Evolutionary conservation across 257 asterid genomes (phyloP), one percentile per base, ranked within the genome.

Genomic region (Solanum medicagineum): DNA sequence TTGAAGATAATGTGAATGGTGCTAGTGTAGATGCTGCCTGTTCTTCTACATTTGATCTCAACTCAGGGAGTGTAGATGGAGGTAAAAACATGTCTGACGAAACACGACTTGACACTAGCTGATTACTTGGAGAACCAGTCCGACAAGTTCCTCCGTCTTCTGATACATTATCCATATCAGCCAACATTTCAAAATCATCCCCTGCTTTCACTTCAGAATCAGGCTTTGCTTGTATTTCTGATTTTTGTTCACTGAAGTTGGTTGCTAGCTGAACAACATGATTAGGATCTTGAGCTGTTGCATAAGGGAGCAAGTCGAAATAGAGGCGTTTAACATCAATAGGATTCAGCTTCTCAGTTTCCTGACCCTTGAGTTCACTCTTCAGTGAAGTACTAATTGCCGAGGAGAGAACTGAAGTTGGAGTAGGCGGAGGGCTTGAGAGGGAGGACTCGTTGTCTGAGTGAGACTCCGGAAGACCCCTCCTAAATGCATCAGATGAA

Each of bases 381-480:
- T 83, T 84, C 60, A 26, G 63, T 53, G 83, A 79, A 79, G 26
- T 47, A 79, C 85, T 90, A 89, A 87, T 85, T 51, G 11, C 63
- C 7, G 89, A 87, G 5, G 95, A 87, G 83, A 96, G 95, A 83
- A 96, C 98, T 0, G 99, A 96, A 68, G 98, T 95, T 49, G 99
- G 99, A 29, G 99, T 96, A 5, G 86, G 89, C 7, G 99, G 99
- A 59, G 97, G 83, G 83, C 83, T 79, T 26, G 83, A 79, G 65
- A 29, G 65, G 63, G 65, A 51, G 16, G 49, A 79, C 65, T 8
- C 65, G 10, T 53, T 79, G 65, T 42, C 12, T 6, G 26, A 90
- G 73, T 68, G 85, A n/a, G 93, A 87, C 32, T 87, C 92, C 0
- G 90, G 90, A 55, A 87, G 68, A 20, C 88, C 84, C 85, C 88